phyloP scores from a whole-genome alignment of 805 yeast genomes.

The Debaryomyces tyrocola region DNA sequence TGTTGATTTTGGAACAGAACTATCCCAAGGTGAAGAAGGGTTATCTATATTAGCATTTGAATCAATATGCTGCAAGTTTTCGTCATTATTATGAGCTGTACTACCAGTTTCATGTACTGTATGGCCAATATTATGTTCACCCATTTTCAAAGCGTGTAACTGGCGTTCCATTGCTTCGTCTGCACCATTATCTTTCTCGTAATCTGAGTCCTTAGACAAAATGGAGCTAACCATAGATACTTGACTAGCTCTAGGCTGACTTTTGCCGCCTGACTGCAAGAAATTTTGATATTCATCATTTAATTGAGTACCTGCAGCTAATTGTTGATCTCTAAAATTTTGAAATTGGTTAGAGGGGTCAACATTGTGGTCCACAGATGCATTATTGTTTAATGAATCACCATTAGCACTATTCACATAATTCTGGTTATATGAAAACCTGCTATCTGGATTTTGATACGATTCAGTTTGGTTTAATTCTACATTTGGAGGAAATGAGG shows the following conservation, averaged over 20 bases:
- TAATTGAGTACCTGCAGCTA: constrained; percentile 12
- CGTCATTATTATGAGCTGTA: no score
- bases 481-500: constrained; percentile 10
- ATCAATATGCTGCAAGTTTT: neutral
- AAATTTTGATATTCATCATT: constrained; percentile 28
- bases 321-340: constrained; percentile 12
- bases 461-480: neutral
- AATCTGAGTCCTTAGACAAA: constrained; percentile 33
- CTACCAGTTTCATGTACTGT: neutral
- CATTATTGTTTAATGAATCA: neutral
- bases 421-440: constrained; percentile 1
- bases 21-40: neutral
- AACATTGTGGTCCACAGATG: neutral
- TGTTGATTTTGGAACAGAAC: neutral
- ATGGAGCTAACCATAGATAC: constrained; percentile 44
- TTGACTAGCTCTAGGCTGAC: constrained; percentile 26
- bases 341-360: constrained; percentile 13
- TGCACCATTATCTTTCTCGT: constrained; percentile 26
- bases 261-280: neutral
- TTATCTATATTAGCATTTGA: neutral
- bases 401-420: neutral
- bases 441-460: neutral
- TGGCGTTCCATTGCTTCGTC: constrained; percentile 43
- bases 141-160: constrained; percentile 32
- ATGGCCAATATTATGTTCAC: neutral